Conservation (phyloP, 108 stramenopile genomes). For the Tribonema minus region DNA sequence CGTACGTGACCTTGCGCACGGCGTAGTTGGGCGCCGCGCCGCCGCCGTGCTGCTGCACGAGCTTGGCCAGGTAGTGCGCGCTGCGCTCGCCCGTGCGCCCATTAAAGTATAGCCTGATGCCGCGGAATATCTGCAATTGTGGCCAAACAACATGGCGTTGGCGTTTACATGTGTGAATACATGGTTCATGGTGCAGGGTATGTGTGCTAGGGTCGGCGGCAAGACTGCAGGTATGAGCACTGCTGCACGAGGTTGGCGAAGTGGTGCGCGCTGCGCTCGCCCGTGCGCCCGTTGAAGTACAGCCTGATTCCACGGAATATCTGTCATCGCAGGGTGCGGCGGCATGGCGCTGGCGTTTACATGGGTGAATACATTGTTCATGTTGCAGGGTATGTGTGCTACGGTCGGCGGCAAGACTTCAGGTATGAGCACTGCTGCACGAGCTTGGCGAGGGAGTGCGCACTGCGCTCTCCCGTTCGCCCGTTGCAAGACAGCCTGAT, state of each 20-base stretch:
- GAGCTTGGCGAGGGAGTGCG: slow-evolving; percentile 3
- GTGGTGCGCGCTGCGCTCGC: slow-evolving; percentile 6
- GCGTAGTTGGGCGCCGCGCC: slow-evolving; percentile 23
- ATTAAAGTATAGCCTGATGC: slow-evolving; percentile 35
- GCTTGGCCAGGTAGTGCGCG: slow-evolving; percentile 11
- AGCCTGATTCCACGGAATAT: slow-evolving; percentile 24
- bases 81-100: slow-evolving; percentile 22
- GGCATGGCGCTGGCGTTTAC: background rate
- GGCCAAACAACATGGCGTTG: background rate
- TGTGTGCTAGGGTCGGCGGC: background rate
- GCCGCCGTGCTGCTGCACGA: slow-evolving; percentile 25
- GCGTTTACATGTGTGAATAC: background rate
- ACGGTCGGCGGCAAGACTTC: background rate
- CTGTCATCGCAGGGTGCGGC: background rate
- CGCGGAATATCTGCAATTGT: slow-evolving; percentile 4
- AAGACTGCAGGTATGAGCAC: background rate
- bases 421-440: background rate
- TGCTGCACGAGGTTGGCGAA: slow-evolving; percentile 7
- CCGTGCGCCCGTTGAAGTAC: slow-evolving; percentile 31
- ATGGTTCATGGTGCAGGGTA: background rate
- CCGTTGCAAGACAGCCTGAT: slow-evolving; percentile 35
- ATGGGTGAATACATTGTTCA: background rate
- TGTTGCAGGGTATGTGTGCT: background rate
- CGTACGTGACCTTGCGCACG: slow-evolving; percentile 22
- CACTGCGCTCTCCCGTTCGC: slow-evolving; percentile 13